Evolutionary conservation across 495 filamentous ascomycete genomes (phyloP), one percentile per base, ranked within the genome.

Genomic region (Staphylotrichum tortipilum): DNA sequence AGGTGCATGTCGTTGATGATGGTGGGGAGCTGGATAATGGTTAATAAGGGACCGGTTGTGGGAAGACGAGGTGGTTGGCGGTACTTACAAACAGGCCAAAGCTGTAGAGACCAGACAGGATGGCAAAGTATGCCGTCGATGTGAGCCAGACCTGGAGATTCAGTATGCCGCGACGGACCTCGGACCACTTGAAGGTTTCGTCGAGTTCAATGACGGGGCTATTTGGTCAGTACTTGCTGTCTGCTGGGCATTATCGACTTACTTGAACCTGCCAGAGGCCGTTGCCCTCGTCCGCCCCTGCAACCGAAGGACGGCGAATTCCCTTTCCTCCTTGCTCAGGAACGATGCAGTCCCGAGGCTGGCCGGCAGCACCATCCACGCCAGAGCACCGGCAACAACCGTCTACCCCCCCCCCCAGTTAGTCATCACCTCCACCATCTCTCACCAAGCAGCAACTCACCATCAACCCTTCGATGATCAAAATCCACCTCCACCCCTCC

Each of bases 141-240:
- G 69, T 73, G 44, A 73, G 68, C 77, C 70, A 80, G 15, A 68
- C 72, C 46, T 81, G 74, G 68, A 77, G 69, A 52, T 80, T 81
- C 14, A 76, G 70, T 45, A 89, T 58, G 4, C 79, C 78, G 3
- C 68, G 76, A 50, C 59, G 69, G 5, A 83, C 81, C 60, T 89
- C 84, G 7, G 71, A 64, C 84, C 83, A 87, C 62, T 79, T 67
- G 42, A 80, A 80, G 15, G 55, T 68, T 23, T 80, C 80, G 22
- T 78, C 58, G 8, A 50, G 44, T 24, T 65, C 62, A 15, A 47
- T 15, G 10, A 55, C 37, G 68, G 73, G 67, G 1, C 72, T 76
- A 30, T 15, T 4, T 6, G 15, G 29, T 26, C 14, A 26, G 35
- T 5, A 24, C 28, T n/a, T n/a, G n/a, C 11, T 6, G 14, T 46